These are phyloP conservation scores for Rhizodiscina lignyota DNA, from an alignment of 495 filamentous ascomycete species.

Conservation along the genomic window DNA sequence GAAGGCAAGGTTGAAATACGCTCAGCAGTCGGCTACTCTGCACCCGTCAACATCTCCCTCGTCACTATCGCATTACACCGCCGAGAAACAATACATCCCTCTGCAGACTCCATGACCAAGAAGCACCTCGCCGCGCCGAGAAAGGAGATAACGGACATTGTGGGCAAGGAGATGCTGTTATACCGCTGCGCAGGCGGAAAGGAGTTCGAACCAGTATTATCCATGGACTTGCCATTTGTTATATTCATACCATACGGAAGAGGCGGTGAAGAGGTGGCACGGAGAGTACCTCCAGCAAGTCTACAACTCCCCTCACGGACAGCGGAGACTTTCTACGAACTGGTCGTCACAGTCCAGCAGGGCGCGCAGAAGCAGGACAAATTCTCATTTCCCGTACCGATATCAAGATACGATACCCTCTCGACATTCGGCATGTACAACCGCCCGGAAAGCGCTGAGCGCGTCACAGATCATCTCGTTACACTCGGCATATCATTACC, in stretches of 20 bases:
- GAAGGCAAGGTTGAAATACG: conserved; percentile 97
- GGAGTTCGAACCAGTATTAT: conserved; percentile 72
- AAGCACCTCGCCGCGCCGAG: conserved; percentile 83
- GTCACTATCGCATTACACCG: conserved; percentile 88
- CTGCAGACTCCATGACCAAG: conserved; percentile 83
- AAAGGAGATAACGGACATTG: conserved; percentile 79
- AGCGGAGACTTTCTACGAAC: conserved; percentile 91
- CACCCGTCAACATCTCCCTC: conserved; percentile 78
- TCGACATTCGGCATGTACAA: conserved; percentile 99
- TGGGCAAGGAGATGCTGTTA: conserved; percentile 88
- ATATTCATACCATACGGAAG: conserved; percentile 92
- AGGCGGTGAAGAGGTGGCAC: conserved; percentile 70
- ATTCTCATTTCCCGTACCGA: conserved; percentile 79
- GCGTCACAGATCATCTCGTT: conserved; percentile 76
- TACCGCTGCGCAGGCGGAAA: conserved; percentile 72
- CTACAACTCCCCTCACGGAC: conserved; percentile 79
- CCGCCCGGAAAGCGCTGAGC: conserved; percentile 72
- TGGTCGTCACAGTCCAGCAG: conserved; percentile 92
- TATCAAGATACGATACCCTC: conserved; percentile 84
- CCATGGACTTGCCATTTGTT: conserved; percentile 97
- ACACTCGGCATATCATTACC: conserved; percentile 82
- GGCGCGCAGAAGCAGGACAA: conserved; percentile 71
- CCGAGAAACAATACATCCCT: conserved; percentile 90
- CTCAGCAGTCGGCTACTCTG: conserved; percentile 63
- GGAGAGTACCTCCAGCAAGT: conserved; percentile 82